Base-by-base conservation (phyloP, 345 rosid genomes). In the Arabidopsis suecica region DNA sequence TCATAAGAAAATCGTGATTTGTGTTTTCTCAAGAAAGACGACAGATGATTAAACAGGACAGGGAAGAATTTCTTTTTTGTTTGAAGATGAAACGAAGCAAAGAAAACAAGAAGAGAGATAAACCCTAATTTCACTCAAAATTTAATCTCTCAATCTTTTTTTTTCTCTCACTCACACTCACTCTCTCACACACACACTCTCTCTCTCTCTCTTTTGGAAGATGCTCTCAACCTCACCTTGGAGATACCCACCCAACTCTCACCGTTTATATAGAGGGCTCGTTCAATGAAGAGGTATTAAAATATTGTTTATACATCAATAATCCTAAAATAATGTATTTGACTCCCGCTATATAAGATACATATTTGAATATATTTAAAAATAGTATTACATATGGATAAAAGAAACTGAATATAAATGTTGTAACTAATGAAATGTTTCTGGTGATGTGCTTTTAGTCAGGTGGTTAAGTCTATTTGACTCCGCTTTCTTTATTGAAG, bases 31-130 rank as follows among this genome's bases (percentile, higher is more conserved):
- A 36, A n/a, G 40, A 60, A 59, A 59, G 55, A 50, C 14, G 18
- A 71, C 23, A 30, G 32, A 79, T 83, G 86, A 79, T 82, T 82
- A 78, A 81, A 88, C 83, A 12, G 83, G 84, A 84, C 83, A 5
- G 4, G 1, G 40, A 68, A 18, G 14, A 58, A 36, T 38, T 41
- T 23, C 9, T 8, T 42, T 49, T 7, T 41, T 34, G 4, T 22
- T 32, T 8, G 53, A 54, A 54, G 51, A 54, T 66, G 60, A 53
- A 71, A 64, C 28, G 10, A 47, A 64, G 37, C 41, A 9, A 30
- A 64, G 40, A 42, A 42, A 54, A 41, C 18, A 22, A 34, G 37
- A 49, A 41, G 11, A 13, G 50, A 56, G 37, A 9, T 28, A 61
- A 53, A 60, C 64, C 37, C 81, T 65, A 69, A 69, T 65, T 45